Conservation (phyloP, 352 stramenopile species). For the Elongisporangium anandrum region DNA sequence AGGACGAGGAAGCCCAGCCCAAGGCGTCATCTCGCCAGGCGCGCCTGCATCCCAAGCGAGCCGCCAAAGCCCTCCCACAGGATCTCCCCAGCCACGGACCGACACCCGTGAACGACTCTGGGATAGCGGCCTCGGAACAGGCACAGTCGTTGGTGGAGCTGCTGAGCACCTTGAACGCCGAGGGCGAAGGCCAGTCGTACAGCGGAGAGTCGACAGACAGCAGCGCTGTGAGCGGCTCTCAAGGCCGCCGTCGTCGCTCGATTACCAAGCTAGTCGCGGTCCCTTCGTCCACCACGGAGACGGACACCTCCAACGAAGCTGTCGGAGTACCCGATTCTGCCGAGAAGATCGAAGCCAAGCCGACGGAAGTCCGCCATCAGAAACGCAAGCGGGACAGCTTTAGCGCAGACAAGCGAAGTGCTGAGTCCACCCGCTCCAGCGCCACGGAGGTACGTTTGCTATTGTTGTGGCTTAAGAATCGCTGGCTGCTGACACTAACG, state of each 20-base stretch:
- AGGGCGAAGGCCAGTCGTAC: neutral
- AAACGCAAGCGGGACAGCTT: constrained; percentile 26
- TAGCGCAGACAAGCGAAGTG: neutral
- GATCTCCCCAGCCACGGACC: neutral
- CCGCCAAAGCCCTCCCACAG: neutral
- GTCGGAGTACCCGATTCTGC: neutral
- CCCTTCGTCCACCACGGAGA: neutral
- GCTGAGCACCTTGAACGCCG: constrained; percentile 57
- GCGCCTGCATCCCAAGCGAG: neutral
- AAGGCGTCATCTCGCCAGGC: neutral
- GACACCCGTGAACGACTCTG: neutral
- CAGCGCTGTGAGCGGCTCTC: neutral
- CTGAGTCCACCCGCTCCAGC: neutral
- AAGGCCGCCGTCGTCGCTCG: neutral
- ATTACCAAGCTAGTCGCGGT: neutral
- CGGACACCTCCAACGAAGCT: neutral
- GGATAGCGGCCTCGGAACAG: neutral
- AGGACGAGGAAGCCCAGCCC: neutral
- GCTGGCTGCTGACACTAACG: neutral
- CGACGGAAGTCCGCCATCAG: constrained; percentile 5
- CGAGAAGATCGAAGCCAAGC: neutral
- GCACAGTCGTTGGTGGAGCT: constrained; percentile 60
- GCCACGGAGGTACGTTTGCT: neutral
- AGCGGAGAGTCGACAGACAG: neutral
- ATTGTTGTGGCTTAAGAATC: neutral